phyloP scores from a whole-genome alignment of 2,329 filamentous ascomycete species.

The Colletotrichum caudatum region DNA sequence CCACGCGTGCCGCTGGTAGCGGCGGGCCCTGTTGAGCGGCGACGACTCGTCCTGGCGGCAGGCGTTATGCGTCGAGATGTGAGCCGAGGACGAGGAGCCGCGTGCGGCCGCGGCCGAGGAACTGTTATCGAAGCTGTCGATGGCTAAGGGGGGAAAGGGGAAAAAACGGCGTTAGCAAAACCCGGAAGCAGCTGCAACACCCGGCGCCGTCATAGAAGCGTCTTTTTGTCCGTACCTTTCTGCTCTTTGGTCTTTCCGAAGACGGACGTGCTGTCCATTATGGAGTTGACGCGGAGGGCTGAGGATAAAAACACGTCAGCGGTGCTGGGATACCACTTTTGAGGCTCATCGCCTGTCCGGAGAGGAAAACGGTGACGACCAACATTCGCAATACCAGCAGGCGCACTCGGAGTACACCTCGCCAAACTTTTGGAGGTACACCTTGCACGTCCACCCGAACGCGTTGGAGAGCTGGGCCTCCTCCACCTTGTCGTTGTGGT shows the following conservation, averaged over 20 bases:
- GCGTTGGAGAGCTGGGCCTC: constrained; percentile 71
- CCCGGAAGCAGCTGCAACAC: neutral
- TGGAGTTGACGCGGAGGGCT: constrained; percentile 68
- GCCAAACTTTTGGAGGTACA: constrained; percentile 73
- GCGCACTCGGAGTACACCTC: constrained; percentile 82
- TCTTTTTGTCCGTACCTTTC: constrained; percentile 46
- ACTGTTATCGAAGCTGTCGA: constrained; percentile 60
- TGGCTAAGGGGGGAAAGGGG: constrained; percentile 1
- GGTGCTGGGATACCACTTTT: too few species aligned
- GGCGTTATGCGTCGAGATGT: constrained; percentile 81
- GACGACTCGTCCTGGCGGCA: constrained; percentile 55
- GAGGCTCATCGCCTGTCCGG: too few species aligned
- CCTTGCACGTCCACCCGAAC: constrained; percentile 80
- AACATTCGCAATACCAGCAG: constrained; percentile 85
- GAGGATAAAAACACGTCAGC: neutral
- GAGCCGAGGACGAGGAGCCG: constrained; percentile 69
- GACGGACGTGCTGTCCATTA: constrained; percentile 58
- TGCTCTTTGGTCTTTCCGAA: constrained; percentile 61
- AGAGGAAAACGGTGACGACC: neutral
- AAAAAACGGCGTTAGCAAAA: neutral
- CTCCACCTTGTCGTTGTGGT: constrained; percentile 88
- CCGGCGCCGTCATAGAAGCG: neutral
- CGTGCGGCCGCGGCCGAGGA: constrained; percentile 63
- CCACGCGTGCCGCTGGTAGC: constrained; percentile 54
- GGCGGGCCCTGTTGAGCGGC: constrained; percentile 41